phyloP scores from a whole-genome alignment of 345 rosid genomes.

The Heritiera fomes region DNA sequence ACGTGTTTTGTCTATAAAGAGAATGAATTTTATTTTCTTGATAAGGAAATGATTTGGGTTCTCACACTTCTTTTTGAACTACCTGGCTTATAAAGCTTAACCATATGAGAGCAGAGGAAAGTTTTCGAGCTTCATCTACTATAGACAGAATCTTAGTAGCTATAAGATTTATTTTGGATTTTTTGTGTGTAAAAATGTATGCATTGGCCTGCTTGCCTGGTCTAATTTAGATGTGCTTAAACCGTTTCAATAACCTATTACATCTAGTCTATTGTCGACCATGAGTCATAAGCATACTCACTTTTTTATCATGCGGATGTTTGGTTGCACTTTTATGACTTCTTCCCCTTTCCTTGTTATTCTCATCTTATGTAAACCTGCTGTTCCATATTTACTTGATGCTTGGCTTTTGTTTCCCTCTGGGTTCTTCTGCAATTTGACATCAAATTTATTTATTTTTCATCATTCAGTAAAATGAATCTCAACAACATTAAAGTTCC shows the following conservation, averaged over 20 bases:
- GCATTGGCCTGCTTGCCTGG: not conserved
- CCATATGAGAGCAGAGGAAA: not conserved
- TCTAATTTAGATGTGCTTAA: not conserved
- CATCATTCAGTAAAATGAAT: conserved; percentile 37
- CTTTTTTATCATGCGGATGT: not conserved
- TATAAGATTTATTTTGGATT: not conserved
- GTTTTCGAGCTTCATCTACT: not conserved
- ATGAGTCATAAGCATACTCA: not conserved
- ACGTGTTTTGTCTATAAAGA: not conserved
- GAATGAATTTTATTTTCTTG: not conserved
- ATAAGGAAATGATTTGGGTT: not conserved
- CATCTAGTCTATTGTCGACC: not conserved
- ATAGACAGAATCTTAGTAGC: not conserved
- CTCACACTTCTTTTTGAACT: not conserved
- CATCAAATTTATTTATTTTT: not conserved
- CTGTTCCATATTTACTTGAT: not conserved
- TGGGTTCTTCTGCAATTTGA: conserved; percentile 5
- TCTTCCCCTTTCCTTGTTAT: not conserved
- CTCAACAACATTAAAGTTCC: conserved; percentile 77
- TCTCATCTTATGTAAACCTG: not conserved
- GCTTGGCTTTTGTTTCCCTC: not conserved
- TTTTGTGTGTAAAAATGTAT: not conserved
- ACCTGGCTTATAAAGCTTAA: not conserved
- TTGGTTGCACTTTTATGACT: not conserved
- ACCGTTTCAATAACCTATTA: not conserved